These are phyloP conservation scores for Aspergillus floridensis DNA, from an alignment of 2,329 filamentous ascomycete species.

Conservation along the genomic window DNA sequence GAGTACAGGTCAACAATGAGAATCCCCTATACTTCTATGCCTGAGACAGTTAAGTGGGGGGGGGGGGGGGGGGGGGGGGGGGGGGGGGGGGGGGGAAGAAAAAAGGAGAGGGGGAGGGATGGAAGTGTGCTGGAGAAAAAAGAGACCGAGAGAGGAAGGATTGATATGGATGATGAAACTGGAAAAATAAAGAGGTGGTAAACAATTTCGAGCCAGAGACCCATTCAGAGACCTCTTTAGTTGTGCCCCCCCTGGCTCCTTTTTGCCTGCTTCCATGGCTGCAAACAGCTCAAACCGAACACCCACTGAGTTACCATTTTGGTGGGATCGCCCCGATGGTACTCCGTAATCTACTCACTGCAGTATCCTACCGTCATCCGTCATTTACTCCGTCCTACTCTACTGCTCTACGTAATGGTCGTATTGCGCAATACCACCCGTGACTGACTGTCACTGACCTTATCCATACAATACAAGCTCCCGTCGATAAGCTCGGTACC, in stretches of 20 bases:
- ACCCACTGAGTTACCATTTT: neutral
- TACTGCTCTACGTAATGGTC: neutral
- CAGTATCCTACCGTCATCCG: too few relatives aligned
- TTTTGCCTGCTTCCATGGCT: conserved; percentile 15
- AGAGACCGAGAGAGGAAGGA: neutral
- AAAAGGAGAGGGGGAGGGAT: too few relatives aligned
- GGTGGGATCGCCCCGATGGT: neutral
- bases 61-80: conserved; percentile 5
- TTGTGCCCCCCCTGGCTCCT: conserved; percentile 22
- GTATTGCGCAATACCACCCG: neutral
- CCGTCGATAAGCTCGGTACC: neutral
- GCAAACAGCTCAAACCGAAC: conserved; percentile 28
- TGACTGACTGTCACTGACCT: too few relatives aligned
- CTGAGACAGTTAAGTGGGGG: conserved; percentile 8
- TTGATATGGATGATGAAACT: conserved; percentile 11
- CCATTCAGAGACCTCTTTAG: neutral
- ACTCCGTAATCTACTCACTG: neutral
- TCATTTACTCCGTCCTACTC: too few relatives aligned
- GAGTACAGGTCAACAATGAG: neutral
- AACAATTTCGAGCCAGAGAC: conserved; percentile 9
- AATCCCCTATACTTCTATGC: conserved; percentile 3
- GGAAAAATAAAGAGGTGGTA: conserved; percentile 14
- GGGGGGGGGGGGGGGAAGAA: conserved; percentile 6
- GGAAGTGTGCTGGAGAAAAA: conserved; percentile 5
- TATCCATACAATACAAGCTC: neutral